Evolutionary conservation across 2,329 filamentous ascomycete genomes (phyloP).

Genomic region (Cordyceps pruinosa): DNA sequence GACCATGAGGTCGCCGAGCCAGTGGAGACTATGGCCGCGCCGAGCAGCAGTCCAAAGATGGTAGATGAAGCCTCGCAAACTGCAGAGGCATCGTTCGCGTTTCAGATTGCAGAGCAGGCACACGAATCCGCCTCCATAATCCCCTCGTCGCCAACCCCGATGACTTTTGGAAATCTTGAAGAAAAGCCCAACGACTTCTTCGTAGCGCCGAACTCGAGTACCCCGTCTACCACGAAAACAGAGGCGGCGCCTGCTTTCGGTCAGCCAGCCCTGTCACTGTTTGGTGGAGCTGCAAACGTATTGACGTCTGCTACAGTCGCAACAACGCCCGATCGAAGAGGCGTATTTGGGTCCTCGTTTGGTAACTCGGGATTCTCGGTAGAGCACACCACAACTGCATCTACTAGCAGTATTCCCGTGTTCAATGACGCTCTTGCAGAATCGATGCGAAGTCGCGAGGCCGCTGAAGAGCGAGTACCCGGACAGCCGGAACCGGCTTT

Average conservation of each 20-base stretch:
- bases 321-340: background rate
- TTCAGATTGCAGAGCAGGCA: slow-evolving; percentile 24
- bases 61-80: slow-evolving; percentile 32
- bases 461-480: background rate
- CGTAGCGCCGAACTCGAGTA: background rate
- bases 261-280: background rate
- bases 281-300: background rate
- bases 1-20: slow-evolving; percentile 4
- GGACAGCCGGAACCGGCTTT: background rate
- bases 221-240: background rate
- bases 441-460: background rate
- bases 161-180: background rate
- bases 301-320: background rate
- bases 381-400: slow-evolving; percentile 6
- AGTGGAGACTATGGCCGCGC: slow-evolving; percentile 13
- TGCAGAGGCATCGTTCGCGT: slow-evolving; percentile 21
- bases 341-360: background rate
- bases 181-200: background rate
- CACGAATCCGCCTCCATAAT: slow-evolving; percentile 12
- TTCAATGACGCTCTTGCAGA: slow-evolving; percentile 7
- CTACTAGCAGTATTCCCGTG: slow-evolving; percentile 8
- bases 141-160: slow-evolving; percentile 13
- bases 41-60: slow-evolving; percentile 21
- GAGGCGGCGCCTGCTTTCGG: background rate
- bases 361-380: background rate